These are phyloP conservation scores for Hypoxylon sp. DNA, from an alignment of 2,329 filamentous ascomycete species.

Conservation along the genomic window DNA sequence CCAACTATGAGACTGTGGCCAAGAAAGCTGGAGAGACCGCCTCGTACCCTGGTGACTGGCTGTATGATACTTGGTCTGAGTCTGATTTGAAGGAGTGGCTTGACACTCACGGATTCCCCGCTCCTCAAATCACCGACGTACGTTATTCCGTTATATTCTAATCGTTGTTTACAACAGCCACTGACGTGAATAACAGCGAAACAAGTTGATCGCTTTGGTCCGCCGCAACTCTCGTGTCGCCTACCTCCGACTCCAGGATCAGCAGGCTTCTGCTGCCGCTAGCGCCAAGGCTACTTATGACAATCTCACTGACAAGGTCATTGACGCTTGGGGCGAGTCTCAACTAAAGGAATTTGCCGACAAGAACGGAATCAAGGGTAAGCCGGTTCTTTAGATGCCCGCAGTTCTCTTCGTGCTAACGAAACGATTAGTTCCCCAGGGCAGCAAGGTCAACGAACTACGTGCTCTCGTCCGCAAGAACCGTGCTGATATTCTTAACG, in stretches of 20 bases:
- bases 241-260: conserved; percentile 71
- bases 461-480: conserved; percentile 90
- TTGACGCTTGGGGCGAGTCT: conserved; percentile 88
- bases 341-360: conserved; percentile 93
- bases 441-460: conserved; percentile 88
- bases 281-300: conserved; percentile 75
- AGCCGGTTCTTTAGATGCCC: conserved; percentile 7
- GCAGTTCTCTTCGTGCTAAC: conserved; percentile 25
- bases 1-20: conserved; percentile 81
- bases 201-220: conserved; percentile 87
- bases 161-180: conserved; percentile 29
- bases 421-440: conserved; percentile 77
- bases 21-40: conserved; percentile 78
- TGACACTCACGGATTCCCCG: conserved; percentile 85
- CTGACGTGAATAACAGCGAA: conserved; percentile 60
- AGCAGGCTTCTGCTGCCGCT: conserved; percentile 67
- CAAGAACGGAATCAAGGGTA: conserved; percentile 77
- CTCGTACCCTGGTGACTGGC: conserved; percentile 93
- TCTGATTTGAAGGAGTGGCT: conserved; percentile 95
- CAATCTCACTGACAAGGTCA: conserved; percentile 81
- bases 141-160: conserved; percentile 22
- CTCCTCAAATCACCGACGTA: conserved; percentile 78
- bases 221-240: conserved; percentile 90
- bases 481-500: conserved; percentile 74
- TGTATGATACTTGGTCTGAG: conserved; percentile 90